Base-by-base conservation (phyloP, 73 alveolate genomes). In the Durusdinium trenchii region DNA sequence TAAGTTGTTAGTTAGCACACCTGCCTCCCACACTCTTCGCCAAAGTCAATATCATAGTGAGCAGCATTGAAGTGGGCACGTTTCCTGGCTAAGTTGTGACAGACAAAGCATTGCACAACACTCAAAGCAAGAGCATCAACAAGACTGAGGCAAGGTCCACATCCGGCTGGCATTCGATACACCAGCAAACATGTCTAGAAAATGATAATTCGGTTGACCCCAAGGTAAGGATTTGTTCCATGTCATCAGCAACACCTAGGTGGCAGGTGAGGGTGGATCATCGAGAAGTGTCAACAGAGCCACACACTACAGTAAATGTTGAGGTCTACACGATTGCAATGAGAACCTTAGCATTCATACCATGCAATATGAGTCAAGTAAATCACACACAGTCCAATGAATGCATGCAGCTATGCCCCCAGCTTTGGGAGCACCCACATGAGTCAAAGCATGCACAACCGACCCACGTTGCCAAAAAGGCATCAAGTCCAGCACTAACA, bases 381-480 rank as follows among this genome's bases (percentile, higher is more conserved):
- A n/a, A n/a, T n/a, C n/a, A n/a, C n/a, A n/a, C n/a, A n/a, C n/a
- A n/a, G n/a, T n/a, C n/a, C n/a, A n/a, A n/a, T n/a, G n/a, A n/a
- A n/a, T n/a, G n/a, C n/a, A n/a, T n/a, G n/a, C n/a, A n/a, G n/a
- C n/a, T n/a, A n/a, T n/a, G n/a, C n/a, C n/a, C n/a, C 73, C 73
- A 60, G 73, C 73, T 32, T 60, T 60, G 6, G 73, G 73, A 1
- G 73, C 73, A 2, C 73, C 4, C 1, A 23, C 18, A 32, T 60
- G 73, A 23, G 30, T 0, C 3, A 60, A 60, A 60, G 73, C 62
- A 16, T 40, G 60, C 20, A 76, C 87, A 18, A 76, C 36, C 23
- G 43, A 16, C 36, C 87, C 87, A 6, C 87, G 87, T 26, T 76
- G 43, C 87, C 87, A 76, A 45, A 76, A 76, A 43, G 87, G 87